A percentile compares a stretch with the other conserved stretches of the same genome.
Conservation (phyloP, 2,329 filamentous ascomycete genomes). For the Penicillium sp. region DNA sequence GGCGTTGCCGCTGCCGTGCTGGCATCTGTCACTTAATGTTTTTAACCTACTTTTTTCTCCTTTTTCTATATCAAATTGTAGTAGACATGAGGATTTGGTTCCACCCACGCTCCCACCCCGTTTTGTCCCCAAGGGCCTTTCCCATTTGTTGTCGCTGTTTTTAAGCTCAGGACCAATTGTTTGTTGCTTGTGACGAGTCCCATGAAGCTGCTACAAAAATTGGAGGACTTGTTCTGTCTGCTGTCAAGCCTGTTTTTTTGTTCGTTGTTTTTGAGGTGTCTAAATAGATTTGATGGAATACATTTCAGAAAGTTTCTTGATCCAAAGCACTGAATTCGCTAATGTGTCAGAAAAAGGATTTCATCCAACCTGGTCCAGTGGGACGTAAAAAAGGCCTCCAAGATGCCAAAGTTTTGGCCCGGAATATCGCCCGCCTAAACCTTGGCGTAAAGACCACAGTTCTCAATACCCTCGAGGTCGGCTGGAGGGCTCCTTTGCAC, state of each 20-base stretch:
- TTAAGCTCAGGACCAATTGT: slow-evolving; percentile 10
- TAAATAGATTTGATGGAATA: not conserved
- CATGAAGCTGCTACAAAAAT: slow-evolving; percentile 20
- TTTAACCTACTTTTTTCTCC: slow-evolving; percentile 21
- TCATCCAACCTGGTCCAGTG: too few species aligned
- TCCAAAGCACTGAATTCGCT: not conserved
- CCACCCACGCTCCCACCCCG: slow-evolving; percentile 2
- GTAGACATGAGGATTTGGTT: slow-evolving; percentile 20
- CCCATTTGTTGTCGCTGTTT: slow-evolving; percentile 4
- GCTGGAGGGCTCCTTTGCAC: not conserved
- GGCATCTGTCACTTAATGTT: slow-evolving; percentile 71
- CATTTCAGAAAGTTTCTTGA: not conserved
- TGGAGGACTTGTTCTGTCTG: slow-evolving; percentile 13
- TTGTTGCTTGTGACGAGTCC: slow-evolving; percentile 17
- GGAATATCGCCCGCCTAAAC: too few species aligned
- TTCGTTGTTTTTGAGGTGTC: not conserved
- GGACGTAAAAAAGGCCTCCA: too few species aligned
- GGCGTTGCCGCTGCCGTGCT: slow-evolving; percentile 82
- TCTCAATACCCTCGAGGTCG: not conserved
- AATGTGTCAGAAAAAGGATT: too few species aligned
- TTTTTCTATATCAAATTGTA: slow-evolving; percentile 24
- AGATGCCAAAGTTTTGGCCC: too few species aligned
- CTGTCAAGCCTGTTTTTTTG: slow-evolving; percentile 7
- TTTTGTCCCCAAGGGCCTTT: slow-evolving; percentile 1
- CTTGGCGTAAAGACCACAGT: not conserved